Evolutionary conservation across 768 basidiomycete species (phyloP).

Genomic region (Tylopilus subfusipes): DNA sequence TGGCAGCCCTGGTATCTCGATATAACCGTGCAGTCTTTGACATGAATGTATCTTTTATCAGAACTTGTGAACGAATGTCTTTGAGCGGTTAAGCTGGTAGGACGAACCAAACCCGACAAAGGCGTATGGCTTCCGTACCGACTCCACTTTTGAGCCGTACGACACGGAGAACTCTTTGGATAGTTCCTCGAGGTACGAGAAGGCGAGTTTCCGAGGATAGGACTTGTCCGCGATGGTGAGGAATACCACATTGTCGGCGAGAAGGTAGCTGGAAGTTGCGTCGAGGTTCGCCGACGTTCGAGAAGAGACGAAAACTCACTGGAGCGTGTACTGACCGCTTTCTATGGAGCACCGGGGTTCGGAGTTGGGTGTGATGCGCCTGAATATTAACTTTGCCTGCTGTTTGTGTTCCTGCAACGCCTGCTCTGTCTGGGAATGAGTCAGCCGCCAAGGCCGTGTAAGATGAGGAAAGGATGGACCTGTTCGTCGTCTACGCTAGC

Average conservation of each 20-base stretch:
- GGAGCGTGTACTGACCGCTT: slow-evolving; percentile 90
- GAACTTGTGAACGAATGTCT: slow-evolving; percentile 3
- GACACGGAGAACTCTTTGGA: slow-evolving; percentile 92
- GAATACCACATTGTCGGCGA: slow-evolving; percentile 91
- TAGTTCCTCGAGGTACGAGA: slow-evolving; percentile 95
- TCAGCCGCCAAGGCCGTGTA: neutral
- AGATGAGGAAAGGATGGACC: slow-evolving; percentile 42
- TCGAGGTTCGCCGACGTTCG: slow-evolving; percentile 3
- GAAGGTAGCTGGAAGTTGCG: slow-evolving; percentile 72
- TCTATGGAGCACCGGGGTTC: slow-evolving; percentile 98
- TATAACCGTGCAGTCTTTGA: slow-evolving; percentile 95
- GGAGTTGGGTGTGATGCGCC: slow-evolving; percentile 88
- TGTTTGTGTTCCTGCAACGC: slow-evolving; percentile 96
- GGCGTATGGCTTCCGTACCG: slow-evolving; percentile 93
- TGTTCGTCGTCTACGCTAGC: slow-evolving; percentile 98
- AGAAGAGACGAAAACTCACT: slow-evolving; percentile 53
- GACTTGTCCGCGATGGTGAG: slow-evolving; percentile 95
- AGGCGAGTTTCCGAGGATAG: slow-evolving; percentile 94
- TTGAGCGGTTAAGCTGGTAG: neutral
- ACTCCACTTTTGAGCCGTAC: slow-evolving; percentile 92
- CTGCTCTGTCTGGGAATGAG: slow-evolving; percentile 72
- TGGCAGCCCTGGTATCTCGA: slow-evolving; percentile 86
- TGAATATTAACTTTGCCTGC: slow-evolving; percentile 94
- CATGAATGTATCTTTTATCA: slow-evolving; percentile 90
- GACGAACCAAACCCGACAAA: slow-evolving; percentile 93